Evolutionary conservation across 2,329 filamentous ascomycete genomes (phyloP).

Genomic region (Aspergillus eucalypticola): DNA sequence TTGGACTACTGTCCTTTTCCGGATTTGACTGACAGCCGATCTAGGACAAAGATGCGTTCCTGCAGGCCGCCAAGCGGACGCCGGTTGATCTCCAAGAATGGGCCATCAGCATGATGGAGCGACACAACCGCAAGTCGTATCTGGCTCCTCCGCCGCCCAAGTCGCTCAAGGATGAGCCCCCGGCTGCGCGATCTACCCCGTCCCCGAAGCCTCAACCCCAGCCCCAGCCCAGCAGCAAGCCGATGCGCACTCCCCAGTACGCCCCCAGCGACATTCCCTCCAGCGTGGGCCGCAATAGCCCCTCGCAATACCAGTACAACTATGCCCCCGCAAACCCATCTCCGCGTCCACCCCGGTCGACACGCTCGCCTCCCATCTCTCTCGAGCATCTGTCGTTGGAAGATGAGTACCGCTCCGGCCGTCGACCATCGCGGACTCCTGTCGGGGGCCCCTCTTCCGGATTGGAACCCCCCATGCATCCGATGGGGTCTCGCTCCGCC

Average conservation of each 20-base stretch:
- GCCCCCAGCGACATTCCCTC: slow-evolving; percentile 74
- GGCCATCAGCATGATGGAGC: slow-evolving; percentile 91
- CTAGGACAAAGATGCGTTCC: slow-evolving; percentile 87
- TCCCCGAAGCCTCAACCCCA: slow-evolving; percentile 31
- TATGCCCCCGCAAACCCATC: slow-evolving; percentile 26
- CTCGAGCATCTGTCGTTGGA: slow-evolving; percentile 49
- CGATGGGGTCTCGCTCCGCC: slow-evolving; percentile 41
- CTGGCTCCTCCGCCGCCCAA: slow-evolving; percentile 79
- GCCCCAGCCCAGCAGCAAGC: slow-evolving; percentile 20
- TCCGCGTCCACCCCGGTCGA: slow-evolving; percentile 24
- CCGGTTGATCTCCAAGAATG: slow-evolving; percentile 91
- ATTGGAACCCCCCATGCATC: slow-evolving; percentile 39
- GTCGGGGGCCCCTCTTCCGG: slow-evolving; percentile 40
- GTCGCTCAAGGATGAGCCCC: slow-evolving; percentile 61
- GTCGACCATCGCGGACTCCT: slow-evolving; percentile 31
- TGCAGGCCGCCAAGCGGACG: slow-evolving; percentile 94
- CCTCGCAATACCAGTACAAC: slow-evolving; percentile 24
- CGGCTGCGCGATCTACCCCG: slow-evolving; percentile 8
- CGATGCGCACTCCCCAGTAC: slow-evolving; percentile 21
- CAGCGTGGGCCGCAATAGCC: slow-evolving; percentile 39
- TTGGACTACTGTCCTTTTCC: not conserved
- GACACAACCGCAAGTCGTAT: slow-evolving; percentile 93
- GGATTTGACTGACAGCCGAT: slow-evolving; percentile 25
- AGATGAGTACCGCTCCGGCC: slow-evolving; percentile 29
- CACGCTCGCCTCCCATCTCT: slow-evolving; percentile 39